phyloP scores from a whole-genome alignment of 2,329 filamentous ascomycete species.

The Trichoderma sp. region DNA sequence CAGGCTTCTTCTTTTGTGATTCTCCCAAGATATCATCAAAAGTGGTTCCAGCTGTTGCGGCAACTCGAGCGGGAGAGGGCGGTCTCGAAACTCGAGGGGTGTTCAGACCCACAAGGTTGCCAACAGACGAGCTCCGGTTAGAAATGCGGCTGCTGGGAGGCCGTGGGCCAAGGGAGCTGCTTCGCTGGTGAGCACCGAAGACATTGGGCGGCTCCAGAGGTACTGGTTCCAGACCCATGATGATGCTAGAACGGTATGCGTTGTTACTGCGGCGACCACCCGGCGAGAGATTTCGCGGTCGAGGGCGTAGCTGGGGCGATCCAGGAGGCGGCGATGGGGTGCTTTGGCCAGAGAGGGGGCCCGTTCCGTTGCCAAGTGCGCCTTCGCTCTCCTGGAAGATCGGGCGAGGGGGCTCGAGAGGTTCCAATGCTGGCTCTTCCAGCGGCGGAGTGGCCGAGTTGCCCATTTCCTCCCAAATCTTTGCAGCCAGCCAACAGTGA shows the following conservation, averaged over 20 bases:
- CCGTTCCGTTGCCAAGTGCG: constrained; percentile 27
- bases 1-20: constrained; percentile 36
- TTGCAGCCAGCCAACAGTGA: constrained; percentile 57
- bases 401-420: constrained; percentile 40
- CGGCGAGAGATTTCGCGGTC: constrained; percentile 43
- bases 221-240: constrained; percentile 46
- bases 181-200: constrained; percentile 36
- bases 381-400: constrained; percentile 38
- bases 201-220: constrained; percentile 38
- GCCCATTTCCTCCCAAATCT: constrained; percentile 48
- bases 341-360: constrained; percentile 25
- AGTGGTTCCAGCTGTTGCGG: constrained; percentile 40
- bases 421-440: constrained; percentile 40
- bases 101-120: constrained; percentile 37
- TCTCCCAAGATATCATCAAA: constrained; percentile 52
- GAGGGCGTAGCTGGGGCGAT: constrained; percentile 37
- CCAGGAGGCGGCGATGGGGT: constrained; percentile 34
- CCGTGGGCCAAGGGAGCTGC: constrained; percentile 39
- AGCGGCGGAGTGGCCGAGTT: constrained; percentile 32
- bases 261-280: constrained; percentile 35
- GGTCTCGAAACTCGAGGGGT: constrained; percentile 21
- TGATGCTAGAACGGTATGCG: constrained; percentile 45
- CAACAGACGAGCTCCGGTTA: constrained; percentile 38
- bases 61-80: constrained; percentile 24
- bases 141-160: constrained; percentile 37